These are phyloP conservation scores for Geranomyces michiganensis DNA, from an alignment of 192 early-diverging fungal genomes.

Conservation along the genomic window DNA sequence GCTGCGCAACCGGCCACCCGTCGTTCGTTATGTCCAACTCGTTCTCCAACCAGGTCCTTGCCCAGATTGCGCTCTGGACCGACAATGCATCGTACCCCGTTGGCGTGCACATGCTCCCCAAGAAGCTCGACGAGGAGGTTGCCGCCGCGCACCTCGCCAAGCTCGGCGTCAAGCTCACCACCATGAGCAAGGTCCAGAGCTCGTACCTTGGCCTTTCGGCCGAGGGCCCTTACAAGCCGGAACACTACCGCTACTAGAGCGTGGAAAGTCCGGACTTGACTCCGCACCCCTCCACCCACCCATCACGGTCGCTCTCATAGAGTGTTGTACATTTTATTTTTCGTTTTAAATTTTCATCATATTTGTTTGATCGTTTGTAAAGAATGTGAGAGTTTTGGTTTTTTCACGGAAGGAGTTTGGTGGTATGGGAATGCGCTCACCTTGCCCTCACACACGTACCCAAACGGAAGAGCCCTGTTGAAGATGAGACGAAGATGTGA, in stretches of 20 bases:
- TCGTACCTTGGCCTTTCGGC: constrained; percentile 81
- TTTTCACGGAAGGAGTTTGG: no score
- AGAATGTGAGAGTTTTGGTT: no score
- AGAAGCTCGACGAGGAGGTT: constrained; percentile 99
- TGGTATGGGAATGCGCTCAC: no score
- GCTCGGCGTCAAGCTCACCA: constrained; percentile 94
- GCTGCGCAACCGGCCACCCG: constrained; percentile 98
- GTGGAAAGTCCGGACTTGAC: no score
- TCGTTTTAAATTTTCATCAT: no score
- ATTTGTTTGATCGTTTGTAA: no score
- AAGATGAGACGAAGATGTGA: no score
- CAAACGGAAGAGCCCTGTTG: no score
- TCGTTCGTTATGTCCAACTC: constrained; percentile 99
- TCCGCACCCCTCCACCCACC: no score
- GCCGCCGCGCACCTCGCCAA: constrained; percentile 91
- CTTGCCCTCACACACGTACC: no score
- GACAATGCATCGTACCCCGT: constrained; percentile 81
- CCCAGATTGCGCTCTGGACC: constrained; percentile 99
- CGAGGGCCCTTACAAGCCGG: constrained; percentile 95
- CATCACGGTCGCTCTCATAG: no score
- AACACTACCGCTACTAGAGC: constrained; percentile 86
- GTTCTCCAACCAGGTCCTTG: constrained; percentile 98
- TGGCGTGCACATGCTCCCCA: constrained; percentile 98
- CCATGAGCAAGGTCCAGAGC: constrained; percentile 71
- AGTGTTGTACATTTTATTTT: no score